phyloP scores from a whole-genome alignment of 1,284 basidiomycete genomes.

The Amylostereum chailletii region DNA sequence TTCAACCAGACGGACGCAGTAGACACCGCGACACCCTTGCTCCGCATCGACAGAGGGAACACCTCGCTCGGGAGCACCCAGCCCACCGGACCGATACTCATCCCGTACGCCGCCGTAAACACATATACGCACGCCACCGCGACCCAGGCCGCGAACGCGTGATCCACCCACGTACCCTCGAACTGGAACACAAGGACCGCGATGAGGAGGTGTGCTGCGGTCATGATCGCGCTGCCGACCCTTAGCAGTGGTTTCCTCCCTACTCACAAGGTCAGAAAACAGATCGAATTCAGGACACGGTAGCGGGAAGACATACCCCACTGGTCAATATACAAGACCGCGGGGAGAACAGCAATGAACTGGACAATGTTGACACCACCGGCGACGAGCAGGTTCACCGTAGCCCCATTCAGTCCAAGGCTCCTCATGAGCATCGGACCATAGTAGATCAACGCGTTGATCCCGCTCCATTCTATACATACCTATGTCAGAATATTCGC shows the following conservation, averaged over 20 bases:
- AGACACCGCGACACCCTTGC: conserved; percentile 77
- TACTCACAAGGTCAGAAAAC: conserved; percentile 14
- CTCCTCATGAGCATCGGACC: conserved; percentile 62
- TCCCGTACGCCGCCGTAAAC: conserved; percentile 78
- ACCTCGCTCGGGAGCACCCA: conserved; percentile 82
- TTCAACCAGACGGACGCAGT: conserved; percentile 81
- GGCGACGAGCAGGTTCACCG: conserved; percentile 53
- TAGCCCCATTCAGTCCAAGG: conserved; percentile 49
- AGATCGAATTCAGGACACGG: neutral
- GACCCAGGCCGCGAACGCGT: conserved; percentile 51
- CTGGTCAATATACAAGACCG: conserved; percentile 63
- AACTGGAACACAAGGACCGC: conserved; percentile 53
- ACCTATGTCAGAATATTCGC: conserved; percentile 1
- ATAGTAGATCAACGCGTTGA: conserved; percentile 76
- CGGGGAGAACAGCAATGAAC: conserved; percentile 67
- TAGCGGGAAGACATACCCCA: conserved; percentile 39
- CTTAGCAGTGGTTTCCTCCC: conserved; percentile 58
- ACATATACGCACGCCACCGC: conserved; percentile 67
- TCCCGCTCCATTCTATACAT: conserved; percentile 68
- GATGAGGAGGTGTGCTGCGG: conserved; percentile 62
- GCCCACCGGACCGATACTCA: conserved; percentile 78
- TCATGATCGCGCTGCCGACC: conserved; percentile 68
- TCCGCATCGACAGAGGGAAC: conserved; percentile 80
- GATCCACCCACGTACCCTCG: conserved; percentile 44
- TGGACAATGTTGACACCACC: conserved; percentile 78